These are phyloP conservation scores for Collybiopsis confluens DNA, from an alignment of 768 basidiomycete species.

Conservation along the genomic window DNA sequence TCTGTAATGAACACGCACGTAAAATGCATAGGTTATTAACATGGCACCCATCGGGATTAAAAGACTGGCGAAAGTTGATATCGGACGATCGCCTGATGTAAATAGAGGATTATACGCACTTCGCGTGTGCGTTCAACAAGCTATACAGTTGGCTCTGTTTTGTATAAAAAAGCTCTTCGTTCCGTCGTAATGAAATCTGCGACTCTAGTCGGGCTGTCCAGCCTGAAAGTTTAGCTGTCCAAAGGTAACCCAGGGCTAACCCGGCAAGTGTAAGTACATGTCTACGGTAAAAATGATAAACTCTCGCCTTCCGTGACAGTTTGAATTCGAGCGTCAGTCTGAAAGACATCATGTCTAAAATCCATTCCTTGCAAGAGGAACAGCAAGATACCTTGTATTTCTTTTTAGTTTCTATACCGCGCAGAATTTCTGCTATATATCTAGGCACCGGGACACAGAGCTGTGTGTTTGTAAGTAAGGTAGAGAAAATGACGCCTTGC, in stretches of 20 bases:
- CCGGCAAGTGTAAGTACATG: too few relatives aligned
- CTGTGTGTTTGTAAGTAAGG: too few relatives aligned
- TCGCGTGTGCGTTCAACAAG: conserved; percentile 32
- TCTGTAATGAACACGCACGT: conserved; percentile 24
- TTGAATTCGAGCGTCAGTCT: conserved; percentile 48
- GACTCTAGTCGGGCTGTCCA: conserved; percentile 42
- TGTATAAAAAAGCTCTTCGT: conserved; percentile 40
- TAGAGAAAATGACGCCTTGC: too few relatives aligned
- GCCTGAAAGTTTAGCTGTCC: conserved; percentile 53
- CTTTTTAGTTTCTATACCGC: not conserved
- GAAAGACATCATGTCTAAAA: too few relatives aligned
- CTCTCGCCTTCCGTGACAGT: conserved; percentile 40
- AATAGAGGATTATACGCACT: conserved; percentile 24
- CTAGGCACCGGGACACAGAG: conserved; percentile 38
- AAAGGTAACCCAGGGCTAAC: conserved; percentile 28
- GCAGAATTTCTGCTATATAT: conserved; percentile 27
- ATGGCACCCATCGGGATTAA: conserved; percentile 49
- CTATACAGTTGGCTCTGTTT: conserved; percentile 36
- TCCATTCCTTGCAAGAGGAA: too few relatives aligned
- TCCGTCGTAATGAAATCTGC: conserved; percentile 39
- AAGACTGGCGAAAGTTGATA: conserved; percentile 25
- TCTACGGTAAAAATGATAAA: conserved; percentile 22
- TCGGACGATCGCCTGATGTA: not conserved
- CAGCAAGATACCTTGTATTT: conserved; percentile 19
- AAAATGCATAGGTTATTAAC: conserved; percentile 40